Conservation (phyloP, 2,329 filamentous ascomycete species). For the Fusarium veterinarium region DNA sequence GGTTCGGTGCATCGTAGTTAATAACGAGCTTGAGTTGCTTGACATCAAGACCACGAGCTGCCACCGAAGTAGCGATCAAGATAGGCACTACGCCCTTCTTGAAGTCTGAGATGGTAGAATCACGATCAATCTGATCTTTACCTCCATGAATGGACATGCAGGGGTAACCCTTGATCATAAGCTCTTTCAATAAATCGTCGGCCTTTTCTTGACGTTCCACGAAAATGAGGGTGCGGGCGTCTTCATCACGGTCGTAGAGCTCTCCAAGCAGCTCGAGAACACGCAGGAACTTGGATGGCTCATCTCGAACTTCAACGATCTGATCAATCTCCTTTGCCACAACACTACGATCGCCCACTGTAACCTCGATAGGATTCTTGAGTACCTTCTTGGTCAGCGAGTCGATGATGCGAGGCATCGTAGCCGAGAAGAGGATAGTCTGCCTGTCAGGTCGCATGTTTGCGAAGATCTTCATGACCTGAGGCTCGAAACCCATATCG, state of each 20-base stretch:
- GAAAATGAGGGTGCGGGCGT: conserved; percentile 89
- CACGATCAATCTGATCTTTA: conserved; percentile 92
- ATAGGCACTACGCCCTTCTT: conserved; percentile 91
- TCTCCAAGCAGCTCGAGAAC: conserved; percentile 89
- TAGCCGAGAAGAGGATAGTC: conserved; percentile 95
- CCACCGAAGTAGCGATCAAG: conserved; percentile 93
- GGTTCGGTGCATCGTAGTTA: conserved; percentile 94
- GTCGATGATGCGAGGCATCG: conserved; percentile 94
- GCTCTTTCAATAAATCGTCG: conserved; percentile 80
- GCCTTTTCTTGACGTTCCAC: conserved; percentile 93
- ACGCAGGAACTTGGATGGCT: conserved; percentile 84
- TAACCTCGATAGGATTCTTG: conserved; percentile 87
- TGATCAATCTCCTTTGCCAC: conserved; percentile 95
- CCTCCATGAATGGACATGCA: conserved; percentile 95
- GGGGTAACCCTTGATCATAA: conserved; percentile 86
- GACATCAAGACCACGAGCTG: conserved; percentile 93
- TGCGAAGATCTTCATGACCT: conserved; percentile 95
- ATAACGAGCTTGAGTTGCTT: conserved; percentile 96
- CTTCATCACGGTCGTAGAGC: conserved; percentile 86
- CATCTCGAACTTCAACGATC: conserved; percentile 86
- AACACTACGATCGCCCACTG: conserved; percentile 87
- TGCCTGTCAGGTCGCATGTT: conserved; percentile 94
- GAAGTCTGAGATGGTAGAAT: conserved; percentile 93
- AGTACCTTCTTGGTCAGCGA: conserved; percentile 89
- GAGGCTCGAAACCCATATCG: conserved; percentile 98